These are phyloP conservation scores for Vigna trinervia DNA, from an alignment of 306 rosid genomes.

Conservation along the genomic window DNA sequence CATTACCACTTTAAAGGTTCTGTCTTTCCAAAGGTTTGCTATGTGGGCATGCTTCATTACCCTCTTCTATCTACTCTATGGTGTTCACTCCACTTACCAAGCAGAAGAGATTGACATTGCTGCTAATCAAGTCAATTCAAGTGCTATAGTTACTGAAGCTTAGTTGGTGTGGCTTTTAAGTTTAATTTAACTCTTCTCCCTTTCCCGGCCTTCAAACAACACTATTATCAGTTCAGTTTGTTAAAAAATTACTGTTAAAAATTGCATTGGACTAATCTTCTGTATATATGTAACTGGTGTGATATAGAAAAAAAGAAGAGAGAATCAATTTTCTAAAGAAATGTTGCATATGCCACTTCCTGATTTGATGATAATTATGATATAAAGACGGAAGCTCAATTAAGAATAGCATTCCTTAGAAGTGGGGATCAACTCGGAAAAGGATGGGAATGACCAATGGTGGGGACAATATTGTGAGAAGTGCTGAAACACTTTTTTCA, in stretches of 20 bases:
- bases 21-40: conserved; percentile 72
- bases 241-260: background rate
- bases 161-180: background rate
- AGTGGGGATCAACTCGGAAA: background rate
- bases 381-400: background rate
- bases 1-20: conserved; percentile 61
- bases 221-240: background rate
- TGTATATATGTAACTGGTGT: background rate
- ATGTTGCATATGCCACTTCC: background rate
- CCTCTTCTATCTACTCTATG: conserved; percentile 80
- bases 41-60: conserved; percentile 71
- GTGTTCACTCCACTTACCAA: conserved; percentile 85
- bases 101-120: conserved; percentile 67
- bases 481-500: background rate
- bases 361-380: background rate
- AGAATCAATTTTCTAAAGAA: background rate
- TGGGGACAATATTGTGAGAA: background rate
- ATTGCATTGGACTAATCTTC: background rate
- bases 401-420: background rate
- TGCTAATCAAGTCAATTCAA: conserved; percentile 55
- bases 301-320: background rate
- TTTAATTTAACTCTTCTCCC: background rate
- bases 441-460: background rate
- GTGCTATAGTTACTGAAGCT: conserved; percentile 37
- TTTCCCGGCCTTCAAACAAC: background rate